Percentiles rank a stretch among this genome's conserved stretches.
Evolutionary conservation across 2,329 filamentous ascomycete species (phyloP).

Genomic region (Microcyclospora pomicola): DNA sequence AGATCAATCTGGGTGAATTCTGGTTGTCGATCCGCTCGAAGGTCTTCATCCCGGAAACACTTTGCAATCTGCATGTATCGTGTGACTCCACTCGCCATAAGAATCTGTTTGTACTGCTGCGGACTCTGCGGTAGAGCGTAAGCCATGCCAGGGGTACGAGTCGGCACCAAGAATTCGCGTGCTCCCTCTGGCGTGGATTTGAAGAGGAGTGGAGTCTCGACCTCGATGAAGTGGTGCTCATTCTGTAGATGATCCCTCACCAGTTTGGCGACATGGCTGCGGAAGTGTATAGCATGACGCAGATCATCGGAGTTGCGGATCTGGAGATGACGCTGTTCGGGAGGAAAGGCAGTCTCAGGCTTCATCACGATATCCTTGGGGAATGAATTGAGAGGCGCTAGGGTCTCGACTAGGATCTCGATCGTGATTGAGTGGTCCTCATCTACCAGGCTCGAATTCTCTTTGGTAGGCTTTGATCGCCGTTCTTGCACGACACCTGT

Average conservation of each 20-base stretch:
- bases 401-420: conserved; percentile 48
- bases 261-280: conserved; percentile 45
- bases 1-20: conserved; percentile 95
- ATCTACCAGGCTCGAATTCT: conserved; percentile 10
- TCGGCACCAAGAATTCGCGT: conserved; percentile 86
- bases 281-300: conserved; percentile 53
- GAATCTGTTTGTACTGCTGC: conserved; percentile 95
- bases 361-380: conserved; percentile 65
- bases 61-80: conserved; percentile 86
- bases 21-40: conserved; percentile 81
- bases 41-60: conserved; percentile 91
- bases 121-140: conserved; percentile 94
- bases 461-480: conserved; percentile 6
- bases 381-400: conserved; percentile 59
- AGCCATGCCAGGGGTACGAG: conserved; percentile 57
- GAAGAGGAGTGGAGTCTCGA: conserved; percentile 90
- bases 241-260: conserved; percentile 41
- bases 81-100: conserved; percentile 78
- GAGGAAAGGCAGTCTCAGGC: conserved; percentile 57
- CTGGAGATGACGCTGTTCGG: conserved; percentile 67
- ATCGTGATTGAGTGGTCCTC: conserved; percentile 16
- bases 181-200: conserved; percentile 96
- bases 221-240: conserved; percentile 51
- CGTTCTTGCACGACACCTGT: conserved; percentile 35
- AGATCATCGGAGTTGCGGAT: conserved; percentile 60